These are phyloP conservation scores for Schizochytrium sp. DNA, from an alignment of 108 stramenopile species.

Conservation along the genomic window DNA sequence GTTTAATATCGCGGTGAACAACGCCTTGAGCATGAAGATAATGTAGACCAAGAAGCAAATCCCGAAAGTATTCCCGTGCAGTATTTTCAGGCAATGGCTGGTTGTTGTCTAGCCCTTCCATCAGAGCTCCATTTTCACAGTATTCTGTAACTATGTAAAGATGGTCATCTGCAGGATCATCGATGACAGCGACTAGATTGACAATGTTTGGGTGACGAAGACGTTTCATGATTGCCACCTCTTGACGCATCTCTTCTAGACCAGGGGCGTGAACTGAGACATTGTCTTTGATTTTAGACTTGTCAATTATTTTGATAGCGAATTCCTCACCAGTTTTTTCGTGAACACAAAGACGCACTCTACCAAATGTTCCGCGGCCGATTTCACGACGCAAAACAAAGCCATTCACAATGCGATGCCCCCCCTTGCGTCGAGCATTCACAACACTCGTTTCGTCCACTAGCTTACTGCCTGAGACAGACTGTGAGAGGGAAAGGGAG, in stretches of 20 bases:
- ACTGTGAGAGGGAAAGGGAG: not conserved
- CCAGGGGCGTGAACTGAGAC: conserved; percentile 62
- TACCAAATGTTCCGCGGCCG: conserved; percentile 62
- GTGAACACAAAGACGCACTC: conserved; percentile 45
- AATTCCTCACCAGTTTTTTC: conserved; percentile 14
- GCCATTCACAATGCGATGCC: conserved; percentile 29
- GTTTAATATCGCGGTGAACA: conserved; percentile 78
- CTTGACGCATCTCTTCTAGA: conserved; percentile 74
- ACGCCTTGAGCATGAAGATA: conserved; percentile 74
- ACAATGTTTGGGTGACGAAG: conserved; percentile 75
- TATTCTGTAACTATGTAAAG: conserved; percentile 77
- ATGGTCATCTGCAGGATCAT: conserved; percentile 70
- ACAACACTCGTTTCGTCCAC: conserved; percentile 1
- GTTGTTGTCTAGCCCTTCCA: conserved; percentile 71
- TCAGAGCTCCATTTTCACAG: conserved; percentile 73
- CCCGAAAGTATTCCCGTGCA: conserved; percentile 18
- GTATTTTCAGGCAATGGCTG: not conserved
- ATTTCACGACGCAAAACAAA: conserved; percentile 57
- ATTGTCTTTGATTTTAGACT: conserved; percentile 66
- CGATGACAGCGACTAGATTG: conserved; percentile 75
- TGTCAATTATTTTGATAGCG: conserved; percentile 78
- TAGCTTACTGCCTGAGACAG: not conserved
- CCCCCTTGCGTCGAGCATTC: not conserved
- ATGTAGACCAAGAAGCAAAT: conserved; percentile 68
- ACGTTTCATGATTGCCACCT: conserved; percentile 78